Percentiles rank a stretch among this genome's conserved stretches.
These are phyloP conservation scores for Lolium multiflorum DNA, from an alignment of 176 grass and related monocot genomes.

Conservation along the genomic window DNA sequence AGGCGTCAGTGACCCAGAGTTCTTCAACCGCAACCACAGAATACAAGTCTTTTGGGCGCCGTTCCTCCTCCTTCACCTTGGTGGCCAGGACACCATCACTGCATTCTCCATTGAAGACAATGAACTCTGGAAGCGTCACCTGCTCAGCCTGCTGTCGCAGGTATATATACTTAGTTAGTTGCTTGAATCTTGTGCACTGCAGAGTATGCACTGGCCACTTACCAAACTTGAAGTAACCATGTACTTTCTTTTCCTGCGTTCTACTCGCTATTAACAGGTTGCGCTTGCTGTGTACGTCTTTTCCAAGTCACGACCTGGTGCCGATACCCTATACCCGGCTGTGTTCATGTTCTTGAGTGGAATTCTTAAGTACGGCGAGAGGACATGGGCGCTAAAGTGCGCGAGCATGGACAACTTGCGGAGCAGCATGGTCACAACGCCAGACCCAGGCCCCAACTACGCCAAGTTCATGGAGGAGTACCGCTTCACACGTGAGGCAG, in stretches of 20 bases:
- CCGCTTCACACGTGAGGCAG: constrained; percentile 53
- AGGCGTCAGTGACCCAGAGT: neutral
- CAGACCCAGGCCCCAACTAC: constrained; percentile 63
- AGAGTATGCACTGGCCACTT: neutral
- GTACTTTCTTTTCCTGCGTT: neutral
- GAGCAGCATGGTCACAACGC: constrained; percentile 44
- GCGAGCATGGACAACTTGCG: constrained; percentile 65
- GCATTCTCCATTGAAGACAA: constrained; percentile 55
- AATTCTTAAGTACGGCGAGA: constrained; percentile 59
- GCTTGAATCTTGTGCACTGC: neutral
- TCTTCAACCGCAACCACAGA: constrained; percentile 28
- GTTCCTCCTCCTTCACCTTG: constrained; percentile 56
- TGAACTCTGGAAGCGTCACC: constrained; percentile 58
- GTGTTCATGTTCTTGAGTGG: constrained; percentile 61
- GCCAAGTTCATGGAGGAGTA: constrained; percentile 85
- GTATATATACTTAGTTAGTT: neutral
- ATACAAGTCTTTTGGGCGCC: constrained; percentile 48
- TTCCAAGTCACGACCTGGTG: constrained; percentile 45
- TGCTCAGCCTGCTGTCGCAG: constrained; percentile 54
- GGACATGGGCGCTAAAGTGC: constrained; percentile 57
- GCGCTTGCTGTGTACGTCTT: constrained; percentile 59
- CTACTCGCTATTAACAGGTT: constrained; percentile 20
- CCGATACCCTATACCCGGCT: constrained; percentile 21
- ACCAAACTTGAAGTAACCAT: neutral
- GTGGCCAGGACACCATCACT: constrained; percentile 57